A percentile compares a stretch with the other conserved stretches of the same genome.
These are phyloP conservation scores for Neurospora crassa DNA, from an alignment of 2,329 filamentous ascomycete genomes.

Conservation along the genomic window DNA sequence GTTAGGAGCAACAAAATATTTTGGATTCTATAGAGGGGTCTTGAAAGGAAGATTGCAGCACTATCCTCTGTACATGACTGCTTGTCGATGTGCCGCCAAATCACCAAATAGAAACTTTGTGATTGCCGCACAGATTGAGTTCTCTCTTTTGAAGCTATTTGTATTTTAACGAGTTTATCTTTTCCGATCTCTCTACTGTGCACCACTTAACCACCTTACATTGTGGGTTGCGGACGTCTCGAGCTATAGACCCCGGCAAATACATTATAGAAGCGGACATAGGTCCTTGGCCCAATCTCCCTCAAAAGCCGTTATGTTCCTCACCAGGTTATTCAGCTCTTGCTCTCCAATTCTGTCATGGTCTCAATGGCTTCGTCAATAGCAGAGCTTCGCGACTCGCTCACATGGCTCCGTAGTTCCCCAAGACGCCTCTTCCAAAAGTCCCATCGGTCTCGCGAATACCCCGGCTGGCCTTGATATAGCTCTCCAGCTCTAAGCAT, in stretches of 20 bases:
- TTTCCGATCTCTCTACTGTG: not conserved
- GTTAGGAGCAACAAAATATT: too few species aligned
- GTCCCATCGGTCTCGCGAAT: not conserved
- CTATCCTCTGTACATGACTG: not conserved
- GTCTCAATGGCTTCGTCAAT: not conserved
- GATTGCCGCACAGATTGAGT: not conserved
- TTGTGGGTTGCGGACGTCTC: not conserved
- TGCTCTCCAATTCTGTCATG: not conserved
- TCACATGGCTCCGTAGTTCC: not conserved
- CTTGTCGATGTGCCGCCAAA: not conserved
- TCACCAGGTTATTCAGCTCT: not conserved
- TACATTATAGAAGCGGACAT: not conserved
- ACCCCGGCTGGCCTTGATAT: not conserved
- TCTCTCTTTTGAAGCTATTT: too few species aligned
- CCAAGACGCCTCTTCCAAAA: not conserved
- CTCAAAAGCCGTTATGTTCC: not conserved
- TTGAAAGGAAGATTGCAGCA: too few species aligned
- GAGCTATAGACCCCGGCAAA: not conserved
- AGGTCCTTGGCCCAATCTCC: not conserved
- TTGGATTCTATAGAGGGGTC: too few species aligned
- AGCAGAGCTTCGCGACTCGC: not conserved
- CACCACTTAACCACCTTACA: not conserved
- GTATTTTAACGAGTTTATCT: not conserved
- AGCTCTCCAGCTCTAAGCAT: not conserved
- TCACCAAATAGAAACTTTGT: not conserved